These are phyloP conservation scores for Fraxinus cuspidata DNA, from an alignment of 257 asterid genomes.

Conservation along the genomic window DNA sequence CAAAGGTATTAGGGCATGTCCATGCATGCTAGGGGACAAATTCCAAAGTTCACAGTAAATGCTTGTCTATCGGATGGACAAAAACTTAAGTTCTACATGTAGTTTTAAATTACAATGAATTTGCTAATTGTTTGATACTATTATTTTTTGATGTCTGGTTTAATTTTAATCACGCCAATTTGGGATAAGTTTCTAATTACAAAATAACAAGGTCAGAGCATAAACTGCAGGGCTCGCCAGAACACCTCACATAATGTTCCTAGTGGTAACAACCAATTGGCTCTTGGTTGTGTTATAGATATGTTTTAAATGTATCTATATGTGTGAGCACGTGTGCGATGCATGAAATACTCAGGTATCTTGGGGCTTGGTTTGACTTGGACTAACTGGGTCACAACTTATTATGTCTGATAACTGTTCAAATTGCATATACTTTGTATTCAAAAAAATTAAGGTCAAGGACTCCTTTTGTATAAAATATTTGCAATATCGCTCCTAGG, in stretches of 20 bases:
- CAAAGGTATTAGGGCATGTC: neutral
- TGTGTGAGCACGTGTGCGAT: neutral
- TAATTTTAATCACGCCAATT: neutral
- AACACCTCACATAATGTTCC: neutral
- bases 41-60: neutral
- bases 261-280: neutral
- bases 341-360: neutral
- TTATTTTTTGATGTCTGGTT: neutral
- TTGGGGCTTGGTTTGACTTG: neutral
- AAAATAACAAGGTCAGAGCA: neutral
- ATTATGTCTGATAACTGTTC: neutral
- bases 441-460: neutral
- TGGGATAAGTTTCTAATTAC: neutral
- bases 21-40: neutral
- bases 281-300: neutral
- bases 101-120: neutral
- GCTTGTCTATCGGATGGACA: neutral
- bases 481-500: slow-evolving; percentile 1
- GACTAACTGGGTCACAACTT: neutral
- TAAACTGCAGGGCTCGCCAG: neutral
- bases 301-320: neutral
- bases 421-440: slow-evolving; percentile 7
- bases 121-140: neutral
- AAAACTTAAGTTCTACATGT: neutral
- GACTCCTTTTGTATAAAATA: slow-evolving; percentile 6